These are phyloP conservation scores for Scenedesmus sp. DNA, from an alignment of 163 green algal genomes.

Conservation along the genomic window DNA sequence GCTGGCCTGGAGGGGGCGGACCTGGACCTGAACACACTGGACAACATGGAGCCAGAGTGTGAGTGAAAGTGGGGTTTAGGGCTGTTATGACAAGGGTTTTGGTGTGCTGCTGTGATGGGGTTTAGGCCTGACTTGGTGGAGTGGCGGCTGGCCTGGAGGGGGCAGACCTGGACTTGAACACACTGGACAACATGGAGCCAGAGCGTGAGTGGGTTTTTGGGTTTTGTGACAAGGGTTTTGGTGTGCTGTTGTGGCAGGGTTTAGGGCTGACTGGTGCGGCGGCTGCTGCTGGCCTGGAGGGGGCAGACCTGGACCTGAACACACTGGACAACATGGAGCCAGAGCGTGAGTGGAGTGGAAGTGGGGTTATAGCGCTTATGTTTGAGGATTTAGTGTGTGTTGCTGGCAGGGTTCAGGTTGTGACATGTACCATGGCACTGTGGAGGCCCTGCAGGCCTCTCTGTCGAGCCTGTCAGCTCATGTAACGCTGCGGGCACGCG, in stretches of 20 bases:
- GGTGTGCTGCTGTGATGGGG: no score
- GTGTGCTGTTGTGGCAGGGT: not conserved
- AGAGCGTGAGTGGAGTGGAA: constrained; percentile 9
- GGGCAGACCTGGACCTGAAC: not conserved
- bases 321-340: constrained; percentile 35
- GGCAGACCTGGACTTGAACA: not conserved
- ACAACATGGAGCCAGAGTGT: constrained; percentile 9
- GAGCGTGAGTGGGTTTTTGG: constrained; percentile 37
- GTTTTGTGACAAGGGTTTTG: not conserved
- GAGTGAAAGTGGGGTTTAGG: constrained; percentile 1
- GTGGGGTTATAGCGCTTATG: not conserved
- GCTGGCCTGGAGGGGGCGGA: not conserved
- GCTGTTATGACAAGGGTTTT: no score
- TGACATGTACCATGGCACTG: not conserved
- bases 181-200: constrained; percentile 33
- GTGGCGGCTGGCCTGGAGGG: constrained; percentile 7
- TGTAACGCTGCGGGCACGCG: constrained; percentile 5
- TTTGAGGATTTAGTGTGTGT: not conserved
- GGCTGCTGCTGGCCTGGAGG: constrained; percentile 12
- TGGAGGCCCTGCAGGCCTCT: not conserved
- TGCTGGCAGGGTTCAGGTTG: not conserved
- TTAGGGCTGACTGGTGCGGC: no score
- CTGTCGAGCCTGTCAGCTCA: not conserved
- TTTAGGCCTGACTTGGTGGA: no score
- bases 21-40: not conserved